Conservation (phyloP, 495 filamentous ascomycete species). For the Trichoderma erinaceum region DNA sequence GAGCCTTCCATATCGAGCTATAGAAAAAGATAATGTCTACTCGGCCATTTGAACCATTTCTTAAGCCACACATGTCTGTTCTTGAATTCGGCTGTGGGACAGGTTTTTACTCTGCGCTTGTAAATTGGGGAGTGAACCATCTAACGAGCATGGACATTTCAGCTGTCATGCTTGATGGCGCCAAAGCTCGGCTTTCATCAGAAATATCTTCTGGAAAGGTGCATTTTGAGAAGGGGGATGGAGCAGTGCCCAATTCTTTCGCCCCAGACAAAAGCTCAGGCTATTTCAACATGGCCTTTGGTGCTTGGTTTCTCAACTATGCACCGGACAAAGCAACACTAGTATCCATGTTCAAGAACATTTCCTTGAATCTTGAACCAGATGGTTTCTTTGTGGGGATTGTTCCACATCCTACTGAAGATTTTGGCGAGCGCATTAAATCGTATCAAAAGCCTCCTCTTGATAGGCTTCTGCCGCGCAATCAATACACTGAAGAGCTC, state of each 20-base stretch:
- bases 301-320: neutral
- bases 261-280: neutral
- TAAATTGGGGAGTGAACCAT: neutral
- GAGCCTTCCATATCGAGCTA: neutral
- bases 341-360: neutral
- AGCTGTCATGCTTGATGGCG: neutral
- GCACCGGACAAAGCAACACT: neutral
- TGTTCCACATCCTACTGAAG: neutral
- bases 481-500: neutral
- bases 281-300: neutral
- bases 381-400: neutral
- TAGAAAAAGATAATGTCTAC: neutral
- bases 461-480: neutral
- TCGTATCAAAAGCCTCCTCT: neutral
- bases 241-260: neutral
- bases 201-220: neutral
- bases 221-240: neutral
- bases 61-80: neutral
- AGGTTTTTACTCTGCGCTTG: neutral
- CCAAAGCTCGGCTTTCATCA: neutral
- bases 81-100: neutral
- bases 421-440: neutral
- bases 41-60: neutral
- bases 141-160: neutral
- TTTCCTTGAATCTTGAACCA: neutral